These are phyloP conservation scores for Coemansia sp. DNA, from an alignment of 192 early-diverging fungal genomes.

Conservation along the genomic window DNA sequence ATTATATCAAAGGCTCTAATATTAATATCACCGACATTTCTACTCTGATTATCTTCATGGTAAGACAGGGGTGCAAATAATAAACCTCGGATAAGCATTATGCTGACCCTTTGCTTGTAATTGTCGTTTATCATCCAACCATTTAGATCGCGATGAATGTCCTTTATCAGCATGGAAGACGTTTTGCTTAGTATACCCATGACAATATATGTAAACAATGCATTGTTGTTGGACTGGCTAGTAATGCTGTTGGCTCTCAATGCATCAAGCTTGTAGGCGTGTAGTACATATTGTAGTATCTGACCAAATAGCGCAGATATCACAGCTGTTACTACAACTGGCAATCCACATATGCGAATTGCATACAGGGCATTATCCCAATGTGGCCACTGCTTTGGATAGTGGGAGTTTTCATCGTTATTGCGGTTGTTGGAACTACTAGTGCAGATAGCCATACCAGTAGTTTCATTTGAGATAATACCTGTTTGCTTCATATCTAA, in stretches of 20 bases:
- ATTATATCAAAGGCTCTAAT: neutral
- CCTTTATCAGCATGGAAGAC: neutral
- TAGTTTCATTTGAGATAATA: neutral
- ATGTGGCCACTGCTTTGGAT: neutral
- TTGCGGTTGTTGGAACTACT: neutral
- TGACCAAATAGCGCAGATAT: neutral
- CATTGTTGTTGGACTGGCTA: neutral
- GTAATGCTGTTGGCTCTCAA: neutral
- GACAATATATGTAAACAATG: neutral
- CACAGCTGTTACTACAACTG: neutral
- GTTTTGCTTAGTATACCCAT: neutral
- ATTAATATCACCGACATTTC: neutral
- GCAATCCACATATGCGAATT: slow-evolving; percentile 14
- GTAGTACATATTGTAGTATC: neutral
- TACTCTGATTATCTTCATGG: neutral
- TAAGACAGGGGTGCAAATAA: neutral
- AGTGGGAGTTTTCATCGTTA: neutral
- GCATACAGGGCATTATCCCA: slow-evolving; percentile 61
- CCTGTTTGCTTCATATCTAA: neutral
- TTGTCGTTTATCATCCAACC: neutral
- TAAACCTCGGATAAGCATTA: neutral
- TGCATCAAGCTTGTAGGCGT: neutral
- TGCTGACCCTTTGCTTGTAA: neutral
- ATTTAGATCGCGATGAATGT: neutral
- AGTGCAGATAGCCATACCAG: too few species aligned